phyloP scores from a whole-genome alignment of 768 basidiomycete species.

The Russula olivacea region DNA sequence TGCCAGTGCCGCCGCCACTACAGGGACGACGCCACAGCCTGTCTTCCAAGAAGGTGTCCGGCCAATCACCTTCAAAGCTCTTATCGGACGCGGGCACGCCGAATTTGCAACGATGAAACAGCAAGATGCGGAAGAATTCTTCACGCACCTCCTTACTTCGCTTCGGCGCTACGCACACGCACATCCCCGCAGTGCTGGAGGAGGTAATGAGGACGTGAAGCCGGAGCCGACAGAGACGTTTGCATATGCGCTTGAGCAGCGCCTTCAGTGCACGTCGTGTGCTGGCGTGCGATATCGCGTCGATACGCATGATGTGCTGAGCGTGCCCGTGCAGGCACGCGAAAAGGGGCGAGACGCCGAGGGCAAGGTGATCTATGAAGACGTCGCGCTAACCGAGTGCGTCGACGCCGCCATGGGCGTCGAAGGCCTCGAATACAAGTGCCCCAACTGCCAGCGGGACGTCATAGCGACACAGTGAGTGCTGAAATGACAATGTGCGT shows the following conservation, averaged over 20 bases:
- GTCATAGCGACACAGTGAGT: constrained; percentile 71
- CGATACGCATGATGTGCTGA: constrained; percentile 71
- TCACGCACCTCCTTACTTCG: constrained; percentile 70
- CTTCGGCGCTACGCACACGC: constrained; percentile 63
- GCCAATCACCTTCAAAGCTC: constrained; percentile 78
- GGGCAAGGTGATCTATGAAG: constrained; percentile 56
- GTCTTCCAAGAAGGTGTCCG: constrained; percentile 81
- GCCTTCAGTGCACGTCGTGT: constrained; percentile 77
- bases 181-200: constrained; percentile 12
- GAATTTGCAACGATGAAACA: constrained; percentile 97
- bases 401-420: constrained; percentile 50
- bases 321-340: constrained; percentile 68
- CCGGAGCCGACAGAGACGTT: constrained; percentile 68
- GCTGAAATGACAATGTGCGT: not conserved
- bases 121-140: constrained; percentile 95
- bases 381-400: constrained; percentile 56
- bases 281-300: constrained; percentile 74
- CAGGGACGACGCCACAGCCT: constrained; percentile 33
- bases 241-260: constrained; percentile 78
- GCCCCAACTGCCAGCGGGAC: constrained; percentile 63
- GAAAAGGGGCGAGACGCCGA: constrained; percentile 52
- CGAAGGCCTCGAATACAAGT: constrained; percentile 75
- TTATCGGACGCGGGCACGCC: constrained; percentile 87
- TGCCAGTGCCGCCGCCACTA: constrained; percentile 28
- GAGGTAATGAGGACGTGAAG: not conserved